Evolutionary conservation across 148 eudicot species (phyloP), one percentile per base, ranked within the genome.

Genomic region (Chenopodium quinoa): DNA sequence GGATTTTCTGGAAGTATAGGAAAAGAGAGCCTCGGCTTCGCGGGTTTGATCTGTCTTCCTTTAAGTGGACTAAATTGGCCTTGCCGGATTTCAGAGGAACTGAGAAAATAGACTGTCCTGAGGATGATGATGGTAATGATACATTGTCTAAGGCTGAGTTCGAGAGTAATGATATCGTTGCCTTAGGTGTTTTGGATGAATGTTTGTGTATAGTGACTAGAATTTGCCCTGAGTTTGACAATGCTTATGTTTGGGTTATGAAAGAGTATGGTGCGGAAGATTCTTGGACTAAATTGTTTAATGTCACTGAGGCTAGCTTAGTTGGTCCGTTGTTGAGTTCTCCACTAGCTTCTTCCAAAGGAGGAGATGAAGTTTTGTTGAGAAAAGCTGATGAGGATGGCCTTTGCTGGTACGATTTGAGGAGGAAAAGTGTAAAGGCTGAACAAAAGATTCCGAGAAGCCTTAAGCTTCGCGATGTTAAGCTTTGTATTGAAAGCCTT

Each of bases 191-290:
- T 54, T 79, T 79, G 22, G 82, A 79, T n/a, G 76, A 73, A 16
- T 79, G 76, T 56, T 54, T 79, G 22, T 71, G 68, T 10, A 19
- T 71, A 1, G 75, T 69, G 47, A 69, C 50, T 31, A 27, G 29
- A 71, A 32, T 69, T 29, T 52, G 31, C 40, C 31, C 65, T n/a
- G 7, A 69, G 20, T 34, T 52, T 50, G 81, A 78, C 19, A 60
- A 31, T 68, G 37, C 9, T 67, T 23, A 71, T 56, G 76, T 79
- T 17, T 79, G 76, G 82, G 68, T 79, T 23, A 71, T 79, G 82
- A 79, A 79, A 27, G 76, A 79, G 68, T 79, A 79, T 34, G 82
- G 76, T 19, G 75, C 70, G 1, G 5, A 31, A 56, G 68, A 79
- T 68, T 71, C 76, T 1, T 79, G 76, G 82, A 56, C 50, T 56